Conservation (phyloP, 1,284 basidiomycete species). For the Singerocomus rubriflavus region DNA sequence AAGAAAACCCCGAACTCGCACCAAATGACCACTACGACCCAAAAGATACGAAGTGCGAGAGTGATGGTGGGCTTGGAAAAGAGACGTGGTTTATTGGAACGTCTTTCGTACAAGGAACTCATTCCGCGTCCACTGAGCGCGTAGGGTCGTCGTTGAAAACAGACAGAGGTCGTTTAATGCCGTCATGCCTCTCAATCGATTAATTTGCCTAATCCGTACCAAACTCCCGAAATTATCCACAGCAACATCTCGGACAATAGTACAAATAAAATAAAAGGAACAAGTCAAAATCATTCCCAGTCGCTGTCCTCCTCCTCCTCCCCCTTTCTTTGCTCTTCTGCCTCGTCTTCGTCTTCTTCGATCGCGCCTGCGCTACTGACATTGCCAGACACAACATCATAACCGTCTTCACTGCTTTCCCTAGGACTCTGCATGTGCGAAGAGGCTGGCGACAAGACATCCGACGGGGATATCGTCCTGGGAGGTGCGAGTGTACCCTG, state of each 20-base stretch:
- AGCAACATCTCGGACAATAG: background rate
- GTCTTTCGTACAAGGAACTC: constrained; percentile 29
- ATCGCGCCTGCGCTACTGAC: constrained; percentile 35
- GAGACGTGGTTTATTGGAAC: constrained; percentile 22
- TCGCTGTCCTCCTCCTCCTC: constrained; percentile 69
- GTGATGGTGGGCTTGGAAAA: constrained; percentile 24
- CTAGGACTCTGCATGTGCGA: constrained; percentile 47
- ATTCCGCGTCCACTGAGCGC: constrained; percentile 26
- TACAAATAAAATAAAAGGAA: background rate
- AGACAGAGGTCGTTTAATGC: background rate
- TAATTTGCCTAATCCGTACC: constrained; percentile 12
- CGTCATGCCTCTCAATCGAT: background rate
- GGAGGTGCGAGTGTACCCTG: constrained; percentile 35
- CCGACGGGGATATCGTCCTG: constrained; percentile 15
- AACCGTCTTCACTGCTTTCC: constrained; percentile 68
- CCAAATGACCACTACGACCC: constrained; percentile 62
- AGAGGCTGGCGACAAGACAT: constrained; percentile 25
- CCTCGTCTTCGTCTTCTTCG: constrained; percentile 35
- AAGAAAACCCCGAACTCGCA: constrained; percentile 67
- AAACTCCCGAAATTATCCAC: no score
- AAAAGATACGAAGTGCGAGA: constrained; percentile 44
- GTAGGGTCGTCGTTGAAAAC: background rate
- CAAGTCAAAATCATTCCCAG: constrained; percentile 51
- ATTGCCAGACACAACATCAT: constrained; percentile 62
- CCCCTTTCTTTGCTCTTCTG: constrained; percentile 43